Evolutionary conservation across 75 land plant species (phyloP), one percentile per base, ranked within the genome.

Genomic region (Cunninghamia lanceolata): DNA sequence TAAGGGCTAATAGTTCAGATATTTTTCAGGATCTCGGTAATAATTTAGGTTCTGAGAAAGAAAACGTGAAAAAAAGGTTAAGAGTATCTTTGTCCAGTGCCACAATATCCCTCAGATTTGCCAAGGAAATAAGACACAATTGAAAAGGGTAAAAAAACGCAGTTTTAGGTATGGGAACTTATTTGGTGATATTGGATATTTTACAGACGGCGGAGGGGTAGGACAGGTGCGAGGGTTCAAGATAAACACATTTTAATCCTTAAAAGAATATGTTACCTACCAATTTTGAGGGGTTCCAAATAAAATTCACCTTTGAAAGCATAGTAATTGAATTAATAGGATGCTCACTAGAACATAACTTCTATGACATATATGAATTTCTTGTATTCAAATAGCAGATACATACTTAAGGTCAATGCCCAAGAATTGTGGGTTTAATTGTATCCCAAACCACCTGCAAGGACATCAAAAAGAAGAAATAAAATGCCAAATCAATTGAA

Each of bases 351-450:
- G 68, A 71, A 71, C 36, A 34, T 14, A 71, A 32, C 32, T 32
- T 32, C 39, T 9, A 78, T 6, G 21, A 39, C 21, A 78, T 78
- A 9, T 17, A 77, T 42, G 43, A 1, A 78, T 19, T 16, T 14
- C 42, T 77, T 17, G 2, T 38, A 21, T 40, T 25, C 6, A 68
- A 82, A 71, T 81, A 21, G 4, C 7, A 28, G 17, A 39, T 1
- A 89, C 90, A 80, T 94, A 94, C 95, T 94, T 94, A 87, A 94
- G 90, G 85, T 94, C 95, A 85, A 94, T 86, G 87, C 94, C 95
- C 74, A 93, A 46, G 80, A 94, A 89, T 34, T 89, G 87, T 86
- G 95, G 95, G 90, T 94, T 94, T 79, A 94, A 86, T 85, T 94
- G 95, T 77, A 94, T 88, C 17, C 95, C 95, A 82, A 88, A 94